Percentiles rank a stretch among this genome's conserved stretches.
Conservation (phyloP, 768 basidiomycete genomes). For the Trichaptum fuscoviolaceum region DNA sequence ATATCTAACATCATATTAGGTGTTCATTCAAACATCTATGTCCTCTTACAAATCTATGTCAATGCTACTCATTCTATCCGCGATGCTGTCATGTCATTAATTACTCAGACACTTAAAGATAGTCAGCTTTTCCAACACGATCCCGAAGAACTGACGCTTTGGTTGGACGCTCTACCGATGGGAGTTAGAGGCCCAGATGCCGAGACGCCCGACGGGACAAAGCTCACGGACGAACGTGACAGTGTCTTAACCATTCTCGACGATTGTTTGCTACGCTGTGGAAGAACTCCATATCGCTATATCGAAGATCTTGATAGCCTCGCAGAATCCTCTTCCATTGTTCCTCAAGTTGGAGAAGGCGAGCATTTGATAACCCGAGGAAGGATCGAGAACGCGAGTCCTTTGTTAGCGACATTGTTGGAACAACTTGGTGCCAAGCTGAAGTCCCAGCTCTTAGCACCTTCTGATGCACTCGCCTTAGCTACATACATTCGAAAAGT, state of each 20-base stretch:
- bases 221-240: constrained; percentile 50
- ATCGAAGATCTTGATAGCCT: constrained; percentile 61
- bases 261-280: constrained; percentile 76
- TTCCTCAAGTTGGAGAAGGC: constrained; percentile 1
- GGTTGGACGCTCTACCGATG: constrained; percentile 64
- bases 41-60: constrained; percentile 63
- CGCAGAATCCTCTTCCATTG: neutral
- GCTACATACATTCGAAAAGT: constrained; percentile 62
- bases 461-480: constrained; percentile 61
- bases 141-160: constrained; percentile 60
- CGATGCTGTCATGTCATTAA: constrained; percentile 43
- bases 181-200: constrained; percentile 30
- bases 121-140: constrained; percentile 82
- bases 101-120: constrained; percentile 59
- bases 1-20: constrained; percentile 23
- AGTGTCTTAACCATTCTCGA: constrained; percentile 69
- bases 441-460: constrained; percentile 43
- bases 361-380: neutral
- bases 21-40: constrained; percentile 59
- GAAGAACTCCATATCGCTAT: constrained; percentile 82
- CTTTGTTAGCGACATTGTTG: constrained; percentile 71
- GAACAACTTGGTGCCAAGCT: constrained; percentile 75
- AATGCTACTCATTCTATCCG: constrained; percentile 48
- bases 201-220: constrained; percentile 45
- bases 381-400: constrained; percentile 39